Evolutionary conservation across 768 basidiomycete genomes (phyloP).

Genomic region (Trametes villosa): DNA sequence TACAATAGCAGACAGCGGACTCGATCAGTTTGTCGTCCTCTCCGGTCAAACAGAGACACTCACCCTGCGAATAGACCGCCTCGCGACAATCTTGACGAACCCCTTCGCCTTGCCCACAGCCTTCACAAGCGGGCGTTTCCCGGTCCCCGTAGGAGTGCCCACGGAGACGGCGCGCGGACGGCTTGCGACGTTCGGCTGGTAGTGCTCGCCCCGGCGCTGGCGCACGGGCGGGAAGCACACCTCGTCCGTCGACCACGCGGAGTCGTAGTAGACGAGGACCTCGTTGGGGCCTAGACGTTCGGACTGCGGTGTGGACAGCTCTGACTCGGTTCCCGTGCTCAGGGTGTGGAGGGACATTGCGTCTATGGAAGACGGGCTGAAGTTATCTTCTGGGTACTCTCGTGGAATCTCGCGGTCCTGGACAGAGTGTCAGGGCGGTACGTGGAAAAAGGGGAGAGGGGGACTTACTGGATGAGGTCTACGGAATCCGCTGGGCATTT

Average conservation of each 20-base stretch:
- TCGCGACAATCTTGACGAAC: constrained; percentile 10
- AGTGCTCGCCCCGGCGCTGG: not conserved
- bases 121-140: constrained; percentile 3
- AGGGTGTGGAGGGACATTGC: not conserved
- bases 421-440: not conserved
- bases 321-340: not conserved
- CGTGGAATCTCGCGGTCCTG: not conserved
- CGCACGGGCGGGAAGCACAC: not conserved
- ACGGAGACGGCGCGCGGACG: not conserved
- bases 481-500: not conserved
- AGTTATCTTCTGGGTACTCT: not conserved
- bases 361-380: not conserved
- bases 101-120: constrained; percentile 14
- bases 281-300: not conserved
- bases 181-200: not conserved
- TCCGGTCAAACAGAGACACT: not conserved
- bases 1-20: not conserved
- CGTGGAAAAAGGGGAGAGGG: not conserved
- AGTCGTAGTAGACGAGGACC: constrained; percentile 8
- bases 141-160: too few species aligned
- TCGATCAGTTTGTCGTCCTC: not conserved
- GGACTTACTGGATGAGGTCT: not conserved
- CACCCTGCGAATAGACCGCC: constrained; percentile 9
- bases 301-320: not conserved
- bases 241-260: not conserved